A percentile compares a stretch with the other conserved stretches of the same genome.
Evolutionary conservation across 352 stramenopile species (phyloP).

Genomic region (Phytophthora sp.): DNA sequence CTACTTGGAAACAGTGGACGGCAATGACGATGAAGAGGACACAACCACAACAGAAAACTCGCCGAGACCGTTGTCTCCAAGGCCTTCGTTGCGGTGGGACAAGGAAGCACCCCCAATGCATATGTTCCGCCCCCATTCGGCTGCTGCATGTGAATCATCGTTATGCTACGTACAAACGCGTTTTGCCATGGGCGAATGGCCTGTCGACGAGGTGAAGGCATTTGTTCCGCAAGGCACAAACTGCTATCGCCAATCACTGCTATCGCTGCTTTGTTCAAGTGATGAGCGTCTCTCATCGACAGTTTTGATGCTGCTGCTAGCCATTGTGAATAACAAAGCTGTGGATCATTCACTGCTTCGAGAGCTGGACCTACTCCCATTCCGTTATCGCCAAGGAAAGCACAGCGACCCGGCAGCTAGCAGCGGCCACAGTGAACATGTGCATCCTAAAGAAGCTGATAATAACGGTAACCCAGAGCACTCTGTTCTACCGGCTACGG

Average conservation of each 20-base stretch:
- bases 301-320: slow-evolving; percentile 63
- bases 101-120: slow-evolving; percentile 40
- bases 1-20: slow-evolving; percentile 8
- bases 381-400: slow-evolving; percentile 44
- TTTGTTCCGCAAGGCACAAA: slow-evolving; percentile 54
- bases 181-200: slow-evolving; percentile 82
- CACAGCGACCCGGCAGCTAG: not conserved
- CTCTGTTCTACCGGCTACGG: slow-evolving; percentile 13
- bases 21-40: slow-evolving; percentile 18
- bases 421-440: not conserved
- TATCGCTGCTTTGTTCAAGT: slow-evolving; percentile 64
- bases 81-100: slow-evolving; percentile 33
- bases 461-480: slow-evolving; percentile 6
- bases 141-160: slow-evolving; percentile 56
- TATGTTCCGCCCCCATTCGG: slow-evolving; percentile 66
- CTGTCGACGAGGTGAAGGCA: slow-evolving; percentile 65
- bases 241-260: slow-evolving; percentile 66
- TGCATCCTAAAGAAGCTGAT: slow-evolving; percentile 8
- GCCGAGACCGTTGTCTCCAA: slow-evolving; percentile 10
- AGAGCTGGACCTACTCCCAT: slow-evolving; percentile 66
- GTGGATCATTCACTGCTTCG: slow-evolving; percentile 69
- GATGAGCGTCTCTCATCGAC: slow-evolving; percentile 72
- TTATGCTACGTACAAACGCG: slow-evolving; percentile 83
- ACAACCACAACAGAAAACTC: slow-evolving; percentile 10
- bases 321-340: slow-evolving; percentile 67